These are phyloP conservation scores for Candida ulmi DNA, from an alignment of 805 yeast species.

Conservation along the genomic window DNA sequence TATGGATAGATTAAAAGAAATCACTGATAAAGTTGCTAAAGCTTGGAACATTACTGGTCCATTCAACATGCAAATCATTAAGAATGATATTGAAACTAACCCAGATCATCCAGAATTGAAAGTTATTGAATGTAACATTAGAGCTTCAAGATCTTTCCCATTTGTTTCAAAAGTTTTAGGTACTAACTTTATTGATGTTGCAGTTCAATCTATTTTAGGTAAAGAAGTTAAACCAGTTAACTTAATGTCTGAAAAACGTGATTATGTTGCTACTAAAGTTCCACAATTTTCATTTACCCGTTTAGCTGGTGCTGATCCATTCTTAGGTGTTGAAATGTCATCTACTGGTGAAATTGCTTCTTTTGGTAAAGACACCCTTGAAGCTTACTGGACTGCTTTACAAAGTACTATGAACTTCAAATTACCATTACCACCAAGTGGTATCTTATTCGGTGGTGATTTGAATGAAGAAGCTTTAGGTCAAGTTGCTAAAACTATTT, in stretches of 20 bases:
- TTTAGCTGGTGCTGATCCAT: constrained; percentile 99
- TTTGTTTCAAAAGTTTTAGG: constrained; percentile 97
- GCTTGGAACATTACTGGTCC: constrained; percentile 98
- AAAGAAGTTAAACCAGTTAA: constrained; percentile 66
- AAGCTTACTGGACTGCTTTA: constrained; percentile 97
- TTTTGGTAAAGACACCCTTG: constrained; percentile 78
- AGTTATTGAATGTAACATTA: constrained; percentile 97
- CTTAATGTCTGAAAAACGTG: constrained; percentile 69
- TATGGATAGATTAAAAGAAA: constrained; percentile 71
- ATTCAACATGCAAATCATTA: constrained; percentile 95
- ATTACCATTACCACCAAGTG: constrained; percentile 85
- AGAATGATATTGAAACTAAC: constrained; percentile 57
- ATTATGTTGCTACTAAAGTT: constrained; percentile 92
- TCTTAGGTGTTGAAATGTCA: constrained; percentile 98
- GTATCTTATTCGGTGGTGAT: constrained; percentile 94
- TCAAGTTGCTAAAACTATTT: constrained; percentile 61
- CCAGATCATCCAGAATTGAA: constrained; percentile 62
- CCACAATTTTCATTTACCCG: constrained; percentile 99
- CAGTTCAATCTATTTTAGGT: constrained; percentile 79
- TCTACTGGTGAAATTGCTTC: constrained; percentile 99
- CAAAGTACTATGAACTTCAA: constrained; percentile 97
- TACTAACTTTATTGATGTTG: constrained; percentile 88
- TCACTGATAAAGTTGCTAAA: constrained; percentile 87
- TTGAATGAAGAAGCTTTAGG: constrained; percentile 65
- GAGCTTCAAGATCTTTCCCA: constrained; percentile 99